A percentile compares a stretch with the other conserved stretches of the same genome.
These are phyloP conservation scores for Plantago elongata DNA, from an alignment of 257 asterid species.

Conservation along the genomic window DNA sequence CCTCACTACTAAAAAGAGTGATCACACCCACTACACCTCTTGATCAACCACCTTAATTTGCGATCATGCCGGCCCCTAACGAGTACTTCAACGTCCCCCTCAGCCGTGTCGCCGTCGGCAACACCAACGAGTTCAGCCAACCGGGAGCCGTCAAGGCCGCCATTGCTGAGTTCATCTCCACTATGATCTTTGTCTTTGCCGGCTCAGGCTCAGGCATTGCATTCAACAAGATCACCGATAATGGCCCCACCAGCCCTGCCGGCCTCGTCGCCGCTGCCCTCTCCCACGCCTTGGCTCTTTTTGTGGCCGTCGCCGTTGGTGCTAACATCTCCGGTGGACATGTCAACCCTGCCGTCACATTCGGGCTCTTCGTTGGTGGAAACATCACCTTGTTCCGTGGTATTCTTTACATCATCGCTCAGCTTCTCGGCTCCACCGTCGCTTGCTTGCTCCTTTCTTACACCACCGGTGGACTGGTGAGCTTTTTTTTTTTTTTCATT, in stretches of 20 bases:
- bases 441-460: constrained; percentile 57
- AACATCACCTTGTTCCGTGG: constrained; percentile 55
- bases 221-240: constrained; percentile 36
- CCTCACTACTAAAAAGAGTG: neutral
- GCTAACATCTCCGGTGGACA: constrained; percentile 76
- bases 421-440: constrained; percentile 47
- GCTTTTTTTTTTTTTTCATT: neutral
- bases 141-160: constrained; percentile 56
- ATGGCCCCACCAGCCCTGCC: constrained; percentile 26
- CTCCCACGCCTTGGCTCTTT: constrained; percentile 47
- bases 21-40: neutral
- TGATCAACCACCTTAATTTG: neutral
- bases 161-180: constrained; percentile 54
- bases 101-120: constrained; percentile 47
- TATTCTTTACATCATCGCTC: constrained; percentile 53
- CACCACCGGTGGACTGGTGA: constrained; percentile 52
- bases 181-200: constrained; percentile 55
- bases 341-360: constrained; percentile 67
- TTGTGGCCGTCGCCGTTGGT: constrained; percentile 40
- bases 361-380: constrained; percentile 63
- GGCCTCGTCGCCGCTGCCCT: constrained; percentile 51
- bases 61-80: constrained; percentile 28
- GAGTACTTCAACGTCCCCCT: constrained; percentile 40
- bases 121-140: constrained; percentile 36
- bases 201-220: constrained; percentile 61